Conservation (phyloP, 306 rosid species). For the Coriaria nepalensis region DNA sequence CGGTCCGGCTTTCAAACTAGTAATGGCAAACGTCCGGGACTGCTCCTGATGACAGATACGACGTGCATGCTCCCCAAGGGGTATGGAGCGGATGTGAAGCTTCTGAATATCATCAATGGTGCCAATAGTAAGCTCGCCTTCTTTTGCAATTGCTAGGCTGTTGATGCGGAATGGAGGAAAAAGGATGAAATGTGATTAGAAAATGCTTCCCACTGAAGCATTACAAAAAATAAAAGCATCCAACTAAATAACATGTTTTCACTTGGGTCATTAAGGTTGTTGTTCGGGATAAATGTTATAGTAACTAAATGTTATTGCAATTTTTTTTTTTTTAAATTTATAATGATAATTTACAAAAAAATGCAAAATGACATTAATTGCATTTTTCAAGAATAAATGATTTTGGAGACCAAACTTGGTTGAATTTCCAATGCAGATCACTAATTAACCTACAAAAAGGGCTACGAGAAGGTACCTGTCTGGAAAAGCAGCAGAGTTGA, state of each 20-base stretch:
- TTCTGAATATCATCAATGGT: constrained; percentile 98
- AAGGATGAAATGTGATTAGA: constrained; percentile 1
- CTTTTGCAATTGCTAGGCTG: constrained; percentile 97
- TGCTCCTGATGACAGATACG: constrained; percentile 99
- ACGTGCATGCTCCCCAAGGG: constrained; percentile 86
- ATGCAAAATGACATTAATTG: no score
- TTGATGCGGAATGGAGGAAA: constrained; percentile 1
- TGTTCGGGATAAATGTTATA: no score
- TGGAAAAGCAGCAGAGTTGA: constrained; percentile 97
- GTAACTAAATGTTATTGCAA: no score
- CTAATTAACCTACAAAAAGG: not conserved
- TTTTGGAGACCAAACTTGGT: not conserved
- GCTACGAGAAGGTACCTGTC: constrained; percentile 51
- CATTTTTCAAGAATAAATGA: not conserved
- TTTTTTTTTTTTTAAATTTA: no score
- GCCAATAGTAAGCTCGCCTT: constrained; percentile 96
- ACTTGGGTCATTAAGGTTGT: no score
- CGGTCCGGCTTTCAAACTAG: constrained; percentile 59
- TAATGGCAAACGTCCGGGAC: constrained; percentile 80
- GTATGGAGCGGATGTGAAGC: constrained; percentile 94
- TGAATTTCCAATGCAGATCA: no score
- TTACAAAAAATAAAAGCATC: not conserved
- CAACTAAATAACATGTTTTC: no score
- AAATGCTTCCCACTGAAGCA: constrained; percentile 5
- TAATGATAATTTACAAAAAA: no score